Evolutionary conservation across 768 basidiomycete species (phyloP).

Genomic region (Termitomyces eurrhizus): DNA sequence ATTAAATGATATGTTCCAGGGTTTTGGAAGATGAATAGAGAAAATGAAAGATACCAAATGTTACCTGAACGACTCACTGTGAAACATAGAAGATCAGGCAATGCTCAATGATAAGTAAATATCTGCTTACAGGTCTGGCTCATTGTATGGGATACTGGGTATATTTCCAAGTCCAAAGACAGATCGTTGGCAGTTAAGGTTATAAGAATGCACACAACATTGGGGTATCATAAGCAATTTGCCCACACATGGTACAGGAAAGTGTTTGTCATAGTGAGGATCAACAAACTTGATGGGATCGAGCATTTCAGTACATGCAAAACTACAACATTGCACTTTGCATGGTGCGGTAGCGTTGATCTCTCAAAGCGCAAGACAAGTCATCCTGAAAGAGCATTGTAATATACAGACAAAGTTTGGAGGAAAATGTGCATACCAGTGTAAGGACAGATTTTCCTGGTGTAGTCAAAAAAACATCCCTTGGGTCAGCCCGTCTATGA

Average conservation of each 20-base stretch:
- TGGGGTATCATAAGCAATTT: neutral
- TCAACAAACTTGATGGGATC: neutral
- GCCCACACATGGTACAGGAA: neutral
- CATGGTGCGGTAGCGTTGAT: neutral
- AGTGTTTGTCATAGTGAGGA: neutral
- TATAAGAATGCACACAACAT: neutral
- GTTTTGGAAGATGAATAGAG: too few relatives aligned
- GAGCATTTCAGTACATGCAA: neutral
- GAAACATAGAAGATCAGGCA: neutral
- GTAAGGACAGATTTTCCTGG: neutral
- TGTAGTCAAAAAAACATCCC: neutral
- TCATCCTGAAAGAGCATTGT: neutral
- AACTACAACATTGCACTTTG: neutral
- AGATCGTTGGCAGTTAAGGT: neutral
- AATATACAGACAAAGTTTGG: neutral
- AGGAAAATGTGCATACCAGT: neutral
- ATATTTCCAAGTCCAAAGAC: neutral
- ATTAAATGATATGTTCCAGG: too few relatives aligned
- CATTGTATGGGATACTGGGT: neutral
- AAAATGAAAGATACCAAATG: neutral
- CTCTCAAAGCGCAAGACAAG: neutral
- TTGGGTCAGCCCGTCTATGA: too few relatives aligned
- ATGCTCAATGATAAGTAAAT: neutral
- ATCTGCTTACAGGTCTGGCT: neutral
- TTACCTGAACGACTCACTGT: neutral